Base-by-base conservation (phyloP, 2,329 filamentous ascomycete genomes). In the Neonectria coccinea region DNA sequence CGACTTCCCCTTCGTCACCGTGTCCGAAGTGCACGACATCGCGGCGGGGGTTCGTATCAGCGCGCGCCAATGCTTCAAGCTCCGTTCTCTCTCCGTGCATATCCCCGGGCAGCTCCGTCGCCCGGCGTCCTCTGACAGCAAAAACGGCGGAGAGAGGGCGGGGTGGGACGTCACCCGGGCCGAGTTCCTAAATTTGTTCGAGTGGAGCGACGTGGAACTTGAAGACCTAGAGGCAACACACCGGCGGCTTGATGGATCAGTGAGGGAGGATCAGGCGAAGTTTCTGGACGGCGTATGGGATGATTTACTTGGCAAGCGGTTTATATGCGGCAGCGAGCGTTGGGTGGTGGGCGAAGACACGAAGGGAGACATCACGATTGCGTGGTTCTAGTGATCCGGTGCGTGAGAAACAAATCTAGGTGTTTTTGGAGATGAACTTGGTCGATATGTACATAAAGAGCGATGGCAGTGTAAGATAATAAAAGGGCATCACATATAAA, bases 261-360 rank as follows among this genome's bases (percentile, higher is more conserved):
- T 57, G 12, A 55, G 67, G 16, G 70, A 74, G 20, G 29, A 51
- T 16, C 82, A 85, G 70, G 75, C 79, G 4, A 77, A 79, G 54
- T 82, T 86, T 51, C 68, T 71, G 4, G 78, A 83, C 36, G 76
- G 78, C 5, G 75, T 86, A 55, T 85, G 84, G 79, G 72, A 74
- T 20, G 79, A 85, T 71, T 72, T 90, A 36, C 76, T 86, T 51
- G 81, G 74, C 1, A 85, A 82, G 69, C 87, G 86, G 1, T 81
- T 80, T 64, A 85, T 91, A 16, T 83, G 77, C 39, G 89, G 88
- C 1, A 86, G 88, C 65, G 88, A 90, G 74, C 77, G 86, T 59
- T 90, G 87, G 82, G 57, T 90, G n/a, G 75, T 90, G 11, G 88
- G 88, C 0, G 85, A 90, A 76, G 88, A 87, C 71, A 66, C 68